Conservation (phyloP, 1,284 basidiomycete species). For the Marasmius oreades region DNA sequence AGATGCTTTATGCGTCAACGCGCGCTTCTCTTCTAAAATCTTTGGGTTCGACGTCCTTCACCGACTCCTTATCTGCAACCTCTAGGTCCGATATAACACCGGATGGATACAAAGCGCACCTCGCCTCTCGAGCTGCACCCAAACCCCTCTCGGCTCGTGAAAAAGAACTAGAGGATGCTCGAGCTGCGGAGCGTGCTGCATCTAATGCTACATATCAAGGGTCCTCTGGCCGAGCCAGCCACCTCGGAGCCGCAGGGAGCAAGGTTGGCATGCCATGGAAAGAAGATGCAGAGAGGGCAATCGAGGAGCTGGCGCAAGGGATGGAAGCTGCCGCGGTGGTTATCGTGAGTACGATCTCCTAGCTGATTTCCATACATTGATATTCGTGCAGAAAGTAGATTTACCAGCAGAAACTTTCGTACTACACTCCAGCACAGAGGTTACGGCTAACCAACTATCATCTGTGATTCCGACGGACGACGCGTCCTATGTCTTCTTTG, state of each 20-base stretch:
- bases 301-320: constrained; percentile 50
- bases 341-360: constrained; percentile 46
- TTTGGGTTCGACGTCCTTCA: constrained; percentile 75
- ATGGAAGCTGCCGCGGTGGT: constrained; percentile 55
- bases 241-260: constrained; percentile 43
- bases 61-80: constrained; percentile 80
- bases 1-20: constrained; percentile 94
- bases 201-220: constrained; percentile 48
- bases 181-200: constrained; percentile 58
- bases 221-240: constrained; percentile 49
- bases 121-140: constrained; percentile 69
- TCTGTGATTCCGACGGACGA: constrained; percentile 50
- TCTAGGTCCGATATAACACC: constrained; percentile 64
- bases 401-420: constrained; percentile 51
- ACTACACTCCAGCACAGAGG: constrained; percentile 37
- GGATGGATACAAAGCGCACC: constrained; percentile 72
- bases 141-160: constrained; percentile 80
- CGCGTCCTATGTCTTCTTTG: constrained; percentile 71
- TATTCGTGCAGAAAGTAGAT: constrained; percentile 56
- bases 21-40: constrained; percentile 70
- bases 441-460: constrained; percentile 41
- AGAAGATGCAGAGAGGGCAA: constrained; percentile 57
- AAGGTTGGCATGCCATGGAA: constrained; percentile 59
- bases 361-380: constrained; percentile 1
- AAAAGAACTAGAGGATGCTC: constrained; percentile 74